Conservation (phyloP, 495 filamentous ascomycete genomes). For the Glonium stellatum region DNA sequence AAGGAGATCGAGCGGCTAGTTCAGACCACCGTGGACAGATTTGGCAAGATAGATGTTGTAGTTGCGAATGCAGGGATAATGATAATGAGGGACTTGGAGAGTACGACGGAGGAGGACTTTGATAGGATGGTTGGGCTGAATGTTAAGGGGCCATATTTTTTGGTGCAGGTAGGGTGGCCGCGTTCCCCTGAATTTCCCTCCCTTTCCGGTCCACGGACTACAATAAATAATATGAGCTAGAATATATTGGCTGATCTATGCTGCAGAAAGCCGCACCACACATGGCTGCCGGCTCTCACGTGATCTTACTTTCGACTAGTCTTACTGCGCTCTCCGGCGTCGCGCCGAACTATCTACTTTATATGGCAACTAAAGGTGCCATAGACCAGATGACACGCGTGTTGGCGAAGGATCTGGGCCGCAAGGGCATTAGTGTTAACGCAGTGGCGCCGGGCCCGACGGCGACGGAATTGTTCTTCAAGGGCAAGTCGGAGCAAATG, state of each 20-base stretch:
- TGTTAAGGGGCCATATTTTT: slow-evolving; percentile 63
- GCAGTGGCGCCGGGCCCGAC: slow-evolving; percentile 59
- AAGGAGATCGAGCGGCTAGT: slow-evolving; percentile 41
- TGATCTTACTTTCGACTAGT: slow-evolving; percentile 56
- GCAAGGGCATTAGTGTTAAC: slow-evolving; percentile 57
- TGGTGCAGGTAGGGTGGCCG: slow-evolving; percentile 45
- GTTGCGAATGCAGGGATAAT: slow-evolving; percentile 56
- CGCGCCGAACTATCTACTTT: slow-evolving; percentile 55
- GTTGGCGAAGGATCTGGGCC: slow-evolving; percentile 57
- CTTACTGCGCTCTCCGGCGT: slow-evolving; percentile 43
- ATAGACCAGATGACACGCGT: slow-evolving; percentile 63
- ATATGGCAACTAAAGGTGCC: slow-evolving; percentile 58
- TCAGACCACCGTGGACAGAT: slow-evolving; percentile 40
- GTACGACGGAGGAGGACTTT: slow-evolving; percentile 53
- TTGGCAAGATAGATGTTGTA: slow-evolving; percentile 55
- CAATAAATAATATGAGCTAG: background rate
- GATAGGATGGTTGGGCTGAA: slow-evolving; percentile 51
- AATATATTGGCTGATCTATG: background rate
- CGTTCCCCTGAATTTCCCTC: background rate
- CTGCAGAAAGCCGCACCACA: slow-evolving; percentile 53
- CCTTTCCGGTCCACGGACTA: background rate
- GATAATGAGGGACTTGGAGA: slow-evolving; percentile 48
- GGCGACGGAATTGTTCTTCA: slow-evolving; percentile 57
- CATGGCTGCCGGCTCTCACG: slow-evolving; percentile 49
- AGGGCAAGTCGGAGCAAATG: slow-evolving; percentile 54